These are phyloP conservation scores for Cutaneotrichosporon spelunceum DNA, from an alignment of 1,284 basidiomycete species.

Conservation along the genomic window DNA sequence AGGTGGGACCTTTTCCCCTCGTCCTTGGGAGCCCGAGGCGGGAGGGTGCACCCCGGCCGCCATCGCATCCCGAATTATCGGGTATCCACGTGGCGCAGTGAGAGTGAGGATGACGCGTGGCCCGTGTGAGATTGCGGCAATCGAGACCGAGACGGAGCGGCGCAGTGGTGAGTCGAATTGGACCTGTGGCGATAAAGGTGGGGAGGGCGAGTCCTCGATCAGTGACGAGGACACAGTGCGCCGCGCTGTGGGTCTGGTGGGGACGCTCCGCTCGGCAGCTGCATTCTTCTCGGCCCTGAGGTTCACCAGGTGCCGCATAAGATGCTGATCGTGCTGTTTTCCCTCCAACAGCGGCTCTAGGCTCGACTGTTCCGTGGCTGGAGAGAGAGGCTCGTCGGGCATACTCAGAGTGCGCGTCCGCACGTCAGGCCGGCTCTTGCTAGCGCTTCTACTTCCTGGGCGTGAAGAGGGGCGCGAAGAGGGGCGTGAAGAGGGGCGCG, in stretches of 20 bases:
- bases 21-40: neutral
- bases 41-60: constrained; percentile 16
- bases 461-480: no score
- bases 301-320: neutral
- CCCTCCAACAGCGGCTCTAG: neutral
- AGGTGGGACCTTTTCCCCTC: neutral
- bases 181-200: neutral
- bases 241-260: neutral
- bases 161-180: neutral
- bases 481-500: neutral
- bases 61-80: constrained; percentile 28
- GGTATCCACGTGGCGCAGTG: constrained; percentile 34
- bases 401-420: neutral
- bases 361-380: neutral
- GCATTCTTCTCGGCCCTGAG: neutral
- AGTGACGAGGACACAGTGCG: neutral
- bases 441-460: neutral
- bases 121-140: neutral
- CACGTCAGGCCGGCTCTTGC: neutral
- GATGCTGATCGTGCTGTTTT: constrained; percentile 3
- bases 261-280: no score
- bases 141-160: neutral
- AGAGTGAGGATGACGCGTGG: constrained; percentile 27
- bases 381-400: neutral
- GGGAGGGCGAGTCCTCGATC: neutral